phyloP scores from a whole-genome alignment of 2,329 filamentous ascomycete species.

The Colletotrichum tropicicola region DNA sequence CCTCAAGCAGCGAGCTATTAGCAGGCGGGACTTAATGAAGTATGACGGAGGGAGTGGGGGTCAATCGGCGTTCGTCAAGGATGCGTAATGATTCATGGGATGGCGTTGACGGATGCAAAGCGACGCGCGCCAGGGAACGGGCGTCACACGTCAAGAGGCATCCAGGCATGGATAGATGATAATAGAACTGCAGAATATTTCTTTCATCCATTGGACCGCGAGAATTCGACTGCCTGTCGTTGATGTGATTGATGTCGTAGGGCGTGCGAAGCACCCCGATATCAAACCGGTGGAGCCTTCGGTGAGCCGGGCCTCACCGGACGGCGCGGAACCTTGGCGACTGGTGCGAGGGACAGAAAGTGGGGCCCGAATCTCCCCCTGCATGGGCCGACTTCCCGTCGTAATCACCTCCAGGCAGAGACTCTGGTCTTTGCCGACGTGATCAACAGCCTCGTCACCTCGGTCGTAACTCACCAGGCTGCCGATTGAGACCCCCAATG shows the following conservation, averaged over 20 bases:
- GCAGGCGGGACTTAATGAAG: not conserved
- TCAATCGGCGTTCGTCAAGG: no score
- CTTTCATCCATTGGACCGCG: not conserved
- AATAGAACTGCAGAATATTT: slow-evolving; percentile 3
- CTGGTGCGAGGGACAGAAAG: not conserved
- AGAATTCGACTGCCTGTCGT: no score
- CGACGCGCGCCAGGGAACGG: not conserved
- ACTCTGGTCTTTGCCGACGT: not conserved
- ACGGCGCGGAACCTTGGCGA: not conserved
- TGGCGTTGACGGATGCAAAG: not conserved
- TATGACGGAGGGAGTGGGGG: not conserved
- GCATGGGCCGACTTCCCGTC: not conserved
- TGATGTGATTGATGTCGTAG: no score
- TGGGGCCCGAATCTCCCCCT: not conserved
- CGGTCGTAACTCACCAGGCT: not conserved
- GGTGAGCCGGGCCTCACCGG: not conserved
- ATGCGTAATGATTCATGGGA: not conserved
- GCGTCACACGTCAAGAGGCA: not conserved
- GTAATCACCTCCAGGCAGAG: not conserved
- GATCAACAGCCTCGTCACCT: not conserved
- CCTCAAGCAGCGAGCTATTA: not conserved
- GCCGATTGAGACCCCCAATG: not conserved
- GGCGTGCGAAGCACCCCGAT: no score
- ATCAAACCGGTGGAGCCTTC: no score
- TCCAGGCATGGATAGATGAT: not conserved